Evolutionary conservation across 106 monocot genomes (phyloP).

Genomic region (Allium cepa): DNA sequence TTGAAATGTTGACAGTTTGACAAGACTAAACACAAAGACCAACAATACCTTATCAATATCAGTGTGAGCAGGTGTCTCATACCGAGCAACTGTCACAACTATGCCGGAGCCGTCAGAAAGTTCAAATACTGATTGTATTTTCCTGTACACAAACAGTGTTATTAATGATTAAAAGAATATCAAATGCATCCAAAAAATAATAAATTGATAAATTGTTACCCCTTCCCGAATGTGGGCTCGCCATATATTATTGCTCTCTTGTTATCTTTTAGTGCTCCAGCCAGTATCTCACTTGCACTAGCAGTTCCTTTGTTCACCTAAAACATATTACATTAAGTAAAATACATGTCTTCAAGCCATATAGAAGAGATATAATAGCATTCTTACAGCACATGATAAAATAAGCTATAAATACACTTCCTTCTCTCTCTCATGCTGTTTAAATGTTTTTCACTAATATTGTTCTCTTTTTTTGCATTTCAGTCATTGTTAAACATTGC

Average conservation of each 20-base stretch:
- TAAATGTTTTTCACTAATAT: too few species aligned
- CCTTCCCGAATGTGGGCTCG: slow-evolving; percentile 97
- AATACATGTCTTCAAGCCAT: too few species aligned
- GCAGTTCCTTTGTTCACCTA: slow-evolving; percentile 99
- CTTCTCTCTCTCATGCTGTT: too few species aligned
- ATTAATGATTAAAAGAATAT: background rate
- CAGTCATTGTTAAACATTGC: too few species aligned
- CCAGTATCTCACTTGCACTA: slow-evolving; percentile 97
- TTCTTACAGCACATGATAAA: too few species aligned
- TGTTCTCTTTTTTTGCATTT: too few species aligned
- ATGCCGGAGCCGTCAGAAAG: slow-evolving; percentile 97
- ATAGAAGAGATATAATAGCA: too few species aligned
- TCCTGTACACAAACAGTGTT: slow-evolving; percentile 33
- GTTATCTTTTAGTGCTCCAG: slow-evolving; percentile 97
- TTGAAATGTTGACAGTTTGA: too few species aligned
- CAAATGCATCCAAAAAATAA: background rate
- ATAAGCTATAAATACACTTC: too few species aligned
- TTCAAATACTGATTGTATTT: slow-evolving; percentile 95
- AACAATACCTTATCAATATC: slow-evolving; percentile 77
- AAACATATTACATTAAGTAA: background rate
- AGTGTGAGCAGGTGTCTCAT: slow-evolving; percentile 96
- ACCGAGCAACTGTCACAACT: slow-evolving; percentile 92
- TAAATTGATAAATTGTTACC: slow-evolving; percentile 27
- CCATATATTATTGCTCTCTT: slow-evolving; percentile 92
- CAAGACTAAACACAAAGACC: too few species aligned